A percentile compares a stretch with the other conserved stretches of the same genome.
Evolutionary conservation across 202 grass and related monocot genomes (phyloP).

Genomic region (Panicum virgatum): DNA sequence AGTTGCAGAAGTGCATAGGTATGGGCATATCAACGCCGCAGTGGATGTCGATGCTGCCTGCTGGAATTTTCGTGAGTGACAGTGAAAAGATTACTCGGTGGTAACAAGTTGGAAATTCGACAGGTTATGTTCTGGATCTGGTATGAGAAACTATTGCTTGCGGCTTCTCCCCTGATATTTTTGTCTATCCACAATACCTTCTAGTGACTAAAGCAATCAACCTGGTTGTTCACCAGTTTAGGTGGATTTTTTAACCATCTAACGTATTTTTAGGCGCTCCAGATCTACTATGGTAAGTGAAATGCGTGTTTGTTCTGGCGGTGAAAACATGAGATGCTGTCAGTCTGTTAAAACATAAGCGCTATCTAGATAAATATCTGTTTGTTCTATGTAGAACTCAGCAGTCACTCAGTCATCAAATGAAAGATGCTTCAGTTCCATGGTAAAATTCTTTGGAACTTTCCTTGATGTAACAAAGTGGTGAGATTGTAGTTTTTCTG

Average conservation of each 20-base stretch:
- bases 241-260: background rate
- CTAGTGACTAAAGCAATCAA: background rate
- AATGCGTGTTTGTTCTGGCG: background rate
- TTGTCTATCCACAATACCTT: background rate
- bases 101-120: background rate
- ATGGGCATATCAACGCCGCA: background rate
- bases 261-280: background rate
- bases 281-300: background rate
- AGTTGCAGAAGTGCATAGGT: background rate
- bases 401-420: conserved; percentile 2
- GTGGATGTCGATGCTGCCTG: background rate
- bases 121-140: too few relatives aligned
- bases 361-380: background rate
- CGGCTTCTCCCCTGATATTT: background rate
- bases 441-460: background rate
- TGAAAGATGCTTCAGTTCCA: background rate
- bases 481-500: background rate
- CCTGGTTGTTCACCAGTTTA: background rate
- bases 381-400: background rate
- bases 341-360: background rate
- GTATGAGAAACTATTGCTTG: too few relatives aligned
- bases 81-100: background rate
- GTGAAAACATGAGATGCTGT: background rate
- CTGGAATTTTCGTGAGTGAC: background rate
- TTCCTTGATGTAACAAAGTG: background rate